Evolutionary conservation across 2,329 filamentous ascomycete species (phyloP), one percentile per base, ranked within the genome.

Genomic region (Phyllosticta ampelicida): DNA sequence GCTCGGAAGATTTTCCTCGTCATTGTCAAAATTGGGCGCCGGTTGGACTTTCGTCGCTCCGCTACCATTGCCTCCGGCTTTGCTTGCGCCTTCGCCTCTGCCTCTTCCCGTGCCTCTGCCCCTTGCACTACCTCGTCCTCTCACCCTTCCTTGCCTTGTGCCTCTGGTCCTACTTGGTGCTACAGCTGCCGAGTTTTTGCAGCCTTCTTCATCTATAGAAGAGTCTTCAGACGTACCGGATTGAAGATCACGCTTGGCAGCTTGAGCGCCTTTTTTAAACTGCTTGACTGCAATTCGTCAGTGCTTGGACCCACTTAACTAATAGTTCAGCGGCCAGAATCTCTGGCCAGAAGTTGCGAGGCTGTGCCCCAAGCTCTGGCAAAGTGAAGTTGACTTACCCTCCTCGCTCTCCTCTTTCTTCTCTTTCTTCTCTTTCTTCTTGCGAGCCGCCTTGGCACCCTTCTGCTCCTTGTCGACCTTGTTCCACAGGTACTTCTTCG

Each of bases 221-320:
- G 59, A 55, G 30, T 53, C 36, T 54, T 54, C 16, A 59, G 61
- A 70, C 73, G 62, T 69, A 77, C 75, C 71, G 65, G 70, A 70
- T 18, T 66, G 65, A 21, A 67, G 65, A 11, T 54, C 29, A 9
- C 11, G 26, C 51, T 23, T 49, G 20, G 56, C 51, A 9, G 18
- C 11, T 13, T 29, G 5, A 6, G 30, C 48, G 16, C 56, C 56
- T 2, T n/a, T 23, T 48, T 19, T 9, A 9, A 48, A 54, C 18
- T n/a, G 16, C 13, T 48, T 36, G n/a, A 44, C 53, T 23, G 29
- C n/a, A 5, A 19, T 30, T 4, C 36, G 10, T n/a, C 16, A 53
- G 18, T 36, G 20, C 50, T 51, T 9, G 3, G 6, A 18, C n/a
- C n/a, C n/a, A n/a, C n/a, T n/a, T n/a, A n/a, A n/a, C n/a, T n/a